Evolutionary conservation across 2,329 filamentous ascomycete genomes (phyloP), one percentile per base, ranked within the genome.

Genomic region (Ambrosiella cleistominuta): DNA sequence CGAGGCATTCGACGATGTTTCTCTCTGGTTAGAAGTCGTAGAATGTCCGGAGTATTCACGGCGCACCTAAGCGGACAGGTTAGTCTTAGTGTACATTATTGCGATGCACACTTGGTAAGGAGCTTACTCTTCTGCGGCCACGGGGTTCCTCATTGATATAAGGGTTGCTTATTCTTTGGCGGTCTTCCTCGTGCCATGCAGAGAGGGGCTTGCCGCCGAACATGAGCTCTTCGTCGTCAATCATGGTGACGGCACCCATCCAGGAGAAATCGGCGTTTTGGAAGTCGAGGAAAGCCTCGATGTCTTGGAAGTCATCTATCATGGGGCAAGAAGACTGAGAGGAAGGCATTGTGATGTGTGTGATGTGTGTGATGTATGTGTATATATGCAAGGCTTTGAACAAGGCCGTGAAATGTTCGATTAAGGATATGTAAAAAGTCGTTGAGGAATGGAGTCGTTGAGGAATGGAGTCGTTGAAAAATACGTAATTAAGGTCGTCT

Each of bases 161-260:
- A 53, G 68, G 68, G 55, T 66, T 68, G 67, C 69, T 72, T 56
- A 72, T 66, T 15, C 70, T 51, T 36, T 51, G 47, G 47, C 75
- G 71, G 62, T 79, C 76, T 68, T 81, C 78, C 67, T 81, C 78
- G 66, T 81, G 79, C 77, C 77, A 80, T 13, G 73, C 69, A 66
- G 77, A 77, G 47, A 81, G 67, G 44, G 76, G 72, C 72, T 81
- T 81, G 64, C 78, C 78, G 58, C 77, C 77, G 63, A 81, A 81
- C 66, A 74, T 80, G 42, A 81, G 70, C 62, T 81, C 78, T 59
- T 80, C 77, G 64, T 81, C 78, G 58, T 81, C 77, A 63, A 81
- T 81, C 61, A 77, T 70, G 54, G 75, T 39, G 75, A 73, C 57
- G 75, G 71, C 62, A 77, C 72, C 77, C 77, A 80, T 51, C 68